Evolutionary conservation across 208 protist species (phyloP).

Genomic region (Trypanosoma conorhini): DNA sequence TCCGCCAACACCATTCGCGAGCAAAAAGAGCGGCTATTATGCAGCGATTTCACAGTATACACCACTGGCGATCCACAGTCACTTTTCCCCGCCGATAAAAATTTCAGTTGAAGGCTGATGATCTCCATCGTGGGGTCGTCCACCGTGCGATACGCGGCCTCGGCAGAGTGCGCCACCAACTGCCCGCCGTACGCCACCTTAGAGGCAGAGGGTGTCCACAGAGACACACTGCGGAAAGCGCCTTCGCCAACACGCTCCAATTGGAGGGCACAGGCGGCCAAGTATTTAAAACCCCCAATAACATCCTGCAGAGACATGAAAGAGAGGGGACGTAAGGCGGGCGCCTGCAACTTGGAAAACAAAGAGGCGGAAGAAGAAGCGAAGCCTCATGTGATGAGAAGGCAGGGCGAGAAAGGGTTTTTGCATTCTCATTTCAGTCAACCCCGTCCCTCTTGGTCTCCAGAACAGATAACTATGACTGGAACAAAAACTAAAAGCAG

Average conservation of each 20-base stretch:
- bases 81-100: conserved; percentile 37
- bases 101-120: conserved; percentile 46
- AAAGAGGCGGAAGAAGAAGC: conserved; percentile 3
- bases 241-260: conserved; percentile 29
- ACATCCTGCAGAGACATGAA: conserved; percentile 7
- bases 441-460: not conserved
- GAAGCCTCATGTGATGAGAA: not conserved
- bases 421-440: not conserved
- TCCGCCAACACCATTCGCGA: conserved; percentile 29
- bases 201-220: conserved; percentile 34
- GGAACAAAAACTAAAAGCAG: not conserved
- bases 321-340: not conserved
- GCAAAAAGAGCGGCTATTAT: conserved; percentile 35
- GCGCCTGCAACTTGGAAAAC: not conserved
- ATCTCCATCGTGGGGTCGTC: conserved; percentile 25
- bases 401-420: not conserved
- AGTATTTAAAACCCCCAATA: conserved; percentile 19
- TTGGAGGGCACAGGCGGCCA: conserved; percentile 22
- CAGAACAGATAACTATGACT: not conserved
- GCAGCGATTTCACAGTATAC: conserved; percentile 34
- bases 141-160: conserved; percentile 40
- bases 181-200: conserved; percentile 49
- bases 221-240: conserved; percentile 27
- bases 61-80: conserved; percentile 15
- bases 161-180: conserved; percentile 44